These are phyloP conservation scores for Suillus hirtellus DNA, from an alignment of 768 basidiomycete species.

Conservation along the genomic window DNA sequence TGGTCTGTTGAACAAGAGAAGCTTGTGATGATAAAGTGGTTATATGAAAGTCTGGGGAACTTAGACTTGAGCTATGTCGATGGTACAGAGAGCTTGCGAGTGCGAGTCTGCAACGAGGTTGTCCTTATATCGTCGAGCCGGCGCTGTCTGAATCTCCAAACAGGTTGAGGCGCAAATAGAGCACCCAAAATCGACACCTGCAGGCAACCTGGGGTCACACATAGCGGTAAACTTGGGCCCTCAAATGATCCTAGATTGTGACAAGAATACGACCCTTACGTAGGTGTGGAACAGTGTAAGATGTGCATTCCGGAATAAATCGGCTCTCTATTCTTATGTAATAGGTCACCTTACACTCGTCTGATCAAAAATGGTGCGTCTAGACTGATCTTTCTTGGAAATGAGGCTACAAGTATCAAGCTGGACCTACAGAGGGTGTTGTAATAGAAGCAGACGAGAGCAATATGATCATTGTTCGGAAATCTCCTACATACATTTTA, in stretches of 20 bases:
- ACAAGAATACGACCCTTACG: constrained; percentile 1
- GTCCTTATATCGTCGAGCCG: neutral
- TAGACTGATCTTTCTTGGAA: too few species aligned
- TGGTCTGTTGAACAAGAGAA: neutral
- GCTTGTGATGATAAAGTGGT: too few species aligned
- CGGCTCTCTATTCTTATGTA: too few species aligned
- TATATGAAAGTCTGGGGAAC: too few species aligned
- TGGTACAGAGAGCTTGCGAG: neutral
- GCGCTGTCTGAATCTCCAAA: neutral
- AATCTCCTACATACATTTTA: too few species aligned
- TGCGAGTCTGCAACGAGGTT: neutral
- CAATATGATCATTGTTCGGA: too few species aligned
- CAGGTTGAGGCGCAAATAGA: neutral
- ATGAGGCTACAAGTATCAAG: too few species aligned
- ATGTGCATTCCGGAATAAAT: too few species aligned
- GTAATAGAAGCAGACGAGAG: too few species aligned
- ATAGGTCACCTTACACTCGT: too few species aligned
- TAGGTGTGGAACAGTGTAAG: neutral
- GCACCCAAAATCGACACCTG: neutral
- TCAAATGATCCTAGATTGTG: constrained; percentile 2
- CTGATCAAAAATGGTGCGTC: too few species aligned
- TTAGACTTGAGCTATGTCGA: neutral
- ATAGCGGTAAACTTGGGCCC: neutral
- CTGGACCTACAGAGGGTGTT: too few species aligned
- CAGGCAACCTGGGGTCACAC: neutral